These are phyloP conservation scores for Handroanthus guayacan DNA, from an alignment of 257 asterid species.

Conservation along the genomic window DNA sequence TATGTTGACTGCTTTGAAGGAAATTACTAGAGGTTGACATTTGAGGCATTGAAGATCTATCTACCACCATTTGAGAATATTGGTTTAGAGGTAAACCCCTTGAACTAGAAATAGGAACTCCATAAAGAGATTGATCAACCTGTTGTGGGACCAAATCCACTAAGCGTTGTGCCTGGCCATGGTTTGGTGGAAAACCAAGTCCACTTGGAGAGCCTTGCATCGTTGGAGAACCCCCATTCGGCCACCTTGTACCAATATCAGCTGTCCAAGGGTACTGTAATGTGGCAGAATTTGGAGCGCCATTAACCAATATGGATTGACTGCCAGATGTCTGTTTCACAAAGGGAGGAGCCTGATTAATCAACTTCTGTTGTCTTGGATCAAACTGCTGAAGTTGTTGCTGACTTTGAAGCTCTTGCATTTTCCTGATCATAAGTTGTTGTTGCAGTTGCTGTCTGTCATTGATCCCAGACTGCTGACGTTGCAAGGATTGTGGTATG, in stretches of 20 bases:
- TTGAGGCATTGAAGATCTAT: slow-evolving; percentile 52
- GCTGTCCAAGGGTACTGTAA: slow-evolving; percentile 49
- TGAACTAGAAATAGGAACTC: slow-evolving; percentile 69
- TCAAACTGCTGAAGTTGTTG: slow-evolving; percentile 65
- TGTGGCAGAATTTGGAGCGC: slow-evolving; percentile 51
- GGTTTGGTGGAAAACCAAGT: slow-evolving; percentile 52
- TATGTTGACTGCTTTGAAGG: slow-evolving; percentile 49
- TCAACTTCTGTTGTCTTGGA: slow-evolving; percentile 53
- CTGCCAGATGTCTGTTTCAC: slow-evolving; percentile 53
- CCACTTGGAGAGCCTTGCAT: slow-evolving; percentile 58
- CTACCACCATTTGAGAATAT: slow-evolving; percentile 51
- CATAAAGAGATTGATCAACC: slow-evolving; percentile 70
- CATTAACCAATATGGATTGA: slow-evolving; percentile 51
- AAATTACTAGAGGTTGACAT: slow-evolving; percentile 45
- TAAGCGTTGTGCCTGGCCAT: slow-evolving; percentile 49
- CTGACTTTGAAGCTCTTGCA: slow-evolving; percentile 77
- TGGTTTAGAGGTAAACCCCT: slow-evolving; percentile 53
- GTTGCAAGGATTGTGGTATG: slow-evolving; percentile 58
- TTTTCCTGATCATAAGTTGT: slow-evolving; percentile 64
- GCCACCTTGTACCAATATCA: slow-evolving; percentile 56
- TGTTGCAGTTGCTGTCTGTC: slow-evolving; percentile 78
- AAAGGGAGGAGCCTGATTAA: slow-evolving; percentile 50
- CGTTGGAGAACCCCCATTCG: slow-evolving; percentile 53
- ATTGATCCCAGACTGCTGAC: slow-evolving; percentile 58
- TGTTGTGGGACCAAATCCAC: slow-evolving; percentile 58